Percentiles rank a stretch among this genome's conserved stretches.
These are phyloP conservation scores for Stevia rebaudiana DNA, from an alignment of 140 eudicot species.

Conservation along the genomic window DNA sequence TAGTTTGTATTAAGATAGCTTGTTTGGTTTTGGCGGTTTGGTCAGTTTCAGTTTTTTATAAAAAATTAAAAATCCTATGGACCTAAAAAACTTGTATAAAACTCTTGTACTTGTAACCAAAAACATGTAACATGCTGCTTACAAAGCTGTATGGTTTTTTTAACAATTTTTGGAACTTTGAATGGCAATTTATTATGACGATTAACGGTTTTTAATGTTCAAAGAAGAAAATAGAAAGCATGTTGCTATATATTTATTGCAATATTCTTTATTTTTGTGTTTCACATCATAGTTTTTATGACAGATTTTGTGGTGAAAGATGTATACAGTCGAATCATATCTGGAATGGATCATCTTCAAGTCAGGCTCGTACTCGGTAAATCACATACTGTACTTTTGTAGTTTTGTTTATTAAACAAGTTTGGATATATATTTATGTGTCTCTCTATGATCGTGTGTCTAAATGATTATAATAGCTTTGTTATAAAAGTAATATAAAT, in stretches of 20 bases:
- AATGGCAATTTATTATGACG: neutral
- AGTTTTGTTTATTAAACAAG: neutral
- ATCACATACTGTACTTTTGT: neutral
- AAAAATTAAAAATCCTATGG: neutral
- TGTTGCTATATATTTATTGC: constrained; percentile 3
- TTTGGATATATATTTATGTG: neutral
- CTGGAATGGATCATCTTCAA: constrained; percentile 35
- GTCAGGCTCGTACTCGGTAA: constrained; percentile 60
- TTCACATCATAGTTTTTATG: neutral
- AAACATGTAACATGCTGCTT: neutral
- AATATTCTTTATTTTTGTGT: neutral
- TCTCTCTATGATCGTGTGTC: neutral
- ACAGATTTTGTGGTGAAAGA: constrained; percentile 35
- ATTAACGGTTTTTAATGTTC: neutral
- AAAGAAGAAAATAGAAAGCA: neutral
- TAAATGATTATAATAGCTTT: neutral
- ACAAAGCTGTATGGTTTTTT: neutral
- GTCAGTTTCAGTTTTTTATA: neutral
- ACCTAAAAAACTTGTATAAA: neutral
- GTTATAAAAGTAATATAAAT: neutral
- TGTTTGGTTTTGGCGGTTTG: neutral
- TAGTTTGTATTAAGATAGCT: too few relatives aligned
- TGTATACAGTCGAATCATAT: constrained; percentile 31
- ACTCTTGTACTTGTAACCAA: neutral
- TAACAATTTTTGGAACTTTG: neutral